Base-by-base conservation (phyloP, 257 asterid genomes). In the Solanum lycopersicoides region DNA sequence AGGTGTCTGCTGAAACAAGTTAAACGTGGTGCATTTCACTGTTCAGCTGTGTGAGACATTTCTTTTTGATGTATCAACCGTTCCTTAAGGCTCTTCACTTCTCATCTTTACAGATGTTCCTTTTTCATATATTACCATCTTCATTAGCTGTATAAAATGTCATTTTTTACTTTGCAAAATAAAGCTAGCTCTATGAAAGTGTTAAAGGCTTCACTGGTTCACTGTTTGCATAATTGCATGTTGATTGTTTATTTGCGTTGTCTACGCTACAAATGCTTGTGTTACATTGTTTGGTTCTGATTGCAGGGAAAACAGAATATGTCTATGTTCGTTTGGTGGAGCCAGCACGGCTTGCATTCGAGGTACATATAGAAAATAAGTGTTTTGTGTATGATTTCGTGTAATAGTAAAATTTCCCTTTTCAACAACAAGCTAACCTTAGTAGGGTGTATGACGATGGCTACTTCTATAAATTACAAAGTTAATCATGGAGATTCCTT, bases 261-360 rank as follows among this genome's bases (percentile, higher is more conserved):
- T 56, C n/a, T n/a, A 7, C 1, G 41, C 39, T 77, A 25, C n/a
- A 45, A 77, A 42, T 77, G 84, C 20, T 77, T n/a, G 65, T 77
- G 65, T 77, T 77, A 25, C 84, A 25, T n/a, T 77, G 65, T 73
- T 82, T 41, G 6, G 80, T 63, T 68, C 87, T 87, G 84, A 87
- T 83, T 87, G 86, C 95, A 96, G 99, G 99, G 63, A 96, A 95
- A 91, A 93, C 98, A 80, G 98, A 96, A 89, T 96, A 94, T 88
- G 90, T 94, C 68, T 96, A 89, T 88, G 95, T 91, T 73, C 92
- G 91, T 84, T 92, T 95, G 13, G 89, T 91, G 88, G 99, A 96
- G 91, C 91, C 97, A 77, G 92, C 99, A 77, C 94, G 93, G 71
- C 93, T 88, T 83, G 95, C 98, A 83, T 89, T 94, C 88, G 97